Conservation (phyloP, 2,329 filamentous ascomycete species). For the Clonostachys rhizophaga region DNA sequence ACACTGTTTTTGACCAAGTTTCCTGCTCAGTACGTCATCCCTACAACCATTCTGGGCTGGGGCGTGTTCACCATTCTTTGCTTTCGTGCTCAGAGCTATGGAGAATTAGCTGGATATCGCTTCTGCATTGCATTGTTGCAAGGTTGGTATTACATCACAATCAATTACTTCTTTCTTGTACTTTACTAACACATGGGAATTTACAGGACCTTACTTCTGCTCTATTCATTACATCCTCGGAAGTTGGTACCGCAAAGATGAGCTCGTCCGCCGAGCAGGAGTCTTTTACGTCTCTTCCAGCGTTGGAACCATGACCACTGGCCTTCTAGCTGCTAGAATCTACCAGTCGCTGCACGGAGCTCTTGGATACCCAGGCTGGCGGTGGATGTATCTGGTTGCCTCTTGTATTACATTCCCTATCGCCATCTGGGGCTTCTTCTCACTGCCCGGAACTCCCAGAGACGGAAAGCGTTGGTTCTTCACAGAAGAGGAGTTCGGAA, state of each 20-base stretch:
- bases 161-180: too few relatives aligned
- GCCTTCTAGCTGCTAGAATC: constrained; percentile 39
- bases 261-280: constrained; percentile 41
- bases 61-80: constrained; percentile 52
- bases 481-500: not conserved
- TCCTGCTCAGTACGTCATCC: constrained; percentile 45
- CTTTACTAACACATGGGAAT: too few relatives aligned
- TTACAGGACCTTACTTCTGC: constrained; percentile 35
- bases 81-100: constrained; percentile 40
- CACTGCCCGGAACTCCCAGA: constrained; percentile 39
- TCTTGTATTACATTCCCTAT: constrained; percentile 50
- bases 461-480: not conserved
- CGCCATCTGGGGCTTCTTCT: constrained; percentile 41
- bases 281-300: constrained; percentile 45
- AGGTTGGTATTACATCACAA: too few relatives aligned
- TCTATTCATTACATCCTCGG: constrained; percentile 29
- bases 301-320: constrained; percentile 45
- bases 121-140: constrained; percentile 47
- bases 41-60: constrained; percentile 46
- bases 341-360: constrained; percentile 33
- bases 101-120: constrained; percentile 45
- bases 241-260: constrained; percentile 41
- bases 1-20: constrained; percentile 41
- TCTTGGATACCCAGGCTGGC: constrained; percentile 39
- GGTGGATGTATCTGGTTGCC: constrained; percentile 55